phyloP scores from a whole-genome alignment of 495 filamentous ascomycete genomes.

The Aspergillus funiculosus region DNA sequence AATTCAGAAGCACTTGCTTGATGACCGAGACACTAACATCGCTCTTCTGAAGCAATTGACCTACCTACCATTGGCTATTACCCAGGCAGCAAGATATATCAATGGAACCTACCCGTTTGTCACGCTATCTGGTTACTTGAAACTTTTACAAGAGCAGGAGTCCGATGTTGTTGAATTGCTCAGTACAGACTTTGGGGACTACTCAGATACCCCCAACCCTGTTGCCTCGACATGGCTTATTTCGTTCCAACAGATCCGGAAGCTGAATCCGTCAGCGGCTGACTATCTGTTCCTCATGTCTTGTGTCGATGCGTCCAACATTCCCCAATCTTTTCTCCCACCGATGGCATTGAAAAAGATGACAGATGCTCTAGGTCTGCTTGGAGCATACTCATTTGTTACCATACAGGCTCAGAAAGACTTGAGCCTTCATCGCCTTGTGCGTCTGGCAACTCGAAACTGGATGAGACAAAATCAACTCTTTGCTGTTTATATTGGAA shows the following conservation, averaged over 20 bases:
- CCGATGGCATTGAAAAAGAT: conserved; percentile 5
- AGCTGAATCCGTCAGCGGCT: conserved; percentile 24
- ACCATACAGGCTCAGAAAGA: conserved; percentile 1
- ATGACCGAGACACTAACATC: conserved; percentile 16
- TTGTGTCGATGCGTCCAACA: conserved; percentile 30
- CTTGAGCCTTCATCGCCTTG: conserved; percentile 17
- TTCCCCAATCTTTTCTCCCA: conserved; percentile 27
- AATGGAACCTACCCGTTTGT: background rate
- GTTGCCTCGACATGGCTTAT: conserved; percentile 52
- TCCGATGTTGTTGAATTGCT: conserved; percentile 36
- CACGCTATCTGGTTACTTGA: conserved; percentile 35
- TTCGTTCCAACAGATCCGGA: conserved; percentile 45
- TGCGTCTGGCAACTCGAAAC: conserved; percentile 22
- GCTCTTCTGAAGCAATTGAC: conserved; percentile 16
- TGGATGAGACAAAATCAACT: conserved; percentile 1
- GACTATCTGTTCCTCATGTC: conserved; percentile 41
- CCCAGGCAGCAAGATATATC: conserved; percentile 3
- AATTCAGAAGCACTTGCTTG: conserved; percentile 1
- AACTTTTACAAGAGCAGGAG: conserved; percentile 37
- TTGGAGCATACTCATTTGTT: conserved; percentile 23
- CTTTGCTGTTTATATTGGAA: background rate
- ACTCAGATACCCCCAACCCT: conserved; percentile 41
- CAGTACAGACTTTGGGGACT: conserved; percentile 48
- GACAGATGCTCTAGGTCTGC: conserved; percentile 17
- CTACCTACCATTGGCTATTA: conserved; percentile 2